Base-by-base conservation (phyloP, 257 asterid genomes). In the Lycium barbarum region DNA sequence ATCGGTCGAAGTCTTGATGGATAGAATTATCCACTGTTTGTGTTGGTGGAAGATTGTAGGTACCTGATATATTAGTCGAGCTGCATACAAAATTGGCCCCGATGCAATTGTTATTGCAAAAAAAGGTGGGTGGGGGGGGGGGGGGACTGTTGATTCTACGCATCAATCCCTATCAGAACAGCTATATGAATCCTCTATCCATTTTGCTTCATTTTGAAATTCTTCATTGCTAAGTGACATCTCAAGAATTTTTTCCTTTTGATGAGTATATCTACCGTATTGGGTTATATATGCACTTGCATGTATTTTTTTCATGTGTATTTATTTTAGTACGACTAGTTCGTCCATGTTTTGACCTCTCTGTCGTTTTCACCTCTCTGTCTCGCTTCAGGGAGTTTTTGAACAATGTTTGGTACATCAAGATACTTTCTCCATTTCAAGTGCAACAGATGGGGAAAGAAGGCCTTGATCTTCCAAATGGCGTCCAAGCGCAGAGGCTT, bases 371-470 rank as follows among this genome's bases (percentile, higher is more conserved):
- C 5, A 6, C 10, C 1, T 26, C 33, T 35, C 62, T 62, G 55
- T 45, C 61, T 67, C 63, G 9, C 80, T 40, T 67, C 84, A 96
- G 99, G 98, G 98, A 93, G 87, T 96, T 96, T 57, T 94, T 94
- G 17, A 96, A 95, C 88, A 96, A 55, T 51, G 98, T 96, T 18
- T 91, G 94, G 95, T 93, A 91, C 85, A 94, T 96, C 93, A 96
- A 94, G 93, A 96, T 96, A 79, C 94, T 96, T 66, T 94, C 98
- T 73, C 98, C 99, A 6, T 88, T 82, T 17, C 98, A 96, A 89
- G 98, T 94, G 92, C 98, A 94, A 84, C 99, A 96, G 85, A 93
- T 96, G 98, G 96, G 95, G 70, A 96, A 92, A 90, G 96, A 90
- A 10, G 96, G 98, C 72, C 92, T 92, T 49, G 89, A 87, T 84